Base-by-base conservation (phyloP, 2,329 filamentous ascomycete species). In the Botryosphaeria dothidea region DNA sequence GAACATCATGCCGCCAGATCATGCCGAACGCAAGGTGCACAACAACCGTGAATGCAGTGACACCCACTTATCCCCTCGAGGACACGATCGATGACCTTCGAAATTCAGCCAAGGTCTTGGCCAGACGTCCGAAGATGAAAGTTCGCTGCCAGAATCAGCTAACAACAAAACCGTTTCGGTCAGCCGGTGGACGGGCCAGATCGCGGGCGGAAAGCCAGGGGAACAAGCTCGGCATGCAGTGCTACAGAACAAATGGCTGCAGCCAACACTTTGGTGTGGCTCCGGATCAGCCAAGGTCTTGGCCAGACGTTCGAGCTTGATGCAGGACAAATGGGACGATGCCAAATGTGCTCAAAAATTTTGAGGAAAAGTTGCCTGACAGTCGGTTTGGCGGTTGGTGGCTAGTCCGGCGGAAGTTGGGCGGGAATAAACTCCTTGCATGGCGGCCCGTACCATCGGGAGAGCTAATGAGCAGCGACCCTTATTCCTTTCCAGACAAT, bases 211-310 rank as follows among this genome's bases (percentile, higher is more conserved):
- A 11, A 36, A 25, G 34, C 21, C 51, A 15, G 27, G 34, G 51
- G 29, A 38, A 25, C 21, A n/a, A 56, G 51, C 51, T 41, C 41
- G 15, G n/a, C 25, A 60, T 38, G 56, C n/a, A 19, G 56, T 60
- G 56, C 56, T 60, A 60, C 56, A 34, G 21, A 38, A 9, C 38
- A 21, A 13, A 17, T 8, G 29, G 4, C 34, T 49, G 23, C 23
- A 19, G 13, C 11, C 17, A 15, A n/a, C 54, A 25, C 38, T n/a
- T 36, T 25, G 15, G 54, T 58, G n/a, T 58, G 54, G 54, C 25
- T 19, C 54, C 38, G 45, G 25, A 60, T 60, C 56, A 60, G 56
- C 56, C 56, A 60, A 60, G 38, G 56, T 34, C 56, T 60, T 60
- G 56, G 56, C 56, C 27, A 46, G 56, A 60, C 56, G 56, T 60